These are phyloP conservation scores for Fusarium nelsonii DNA, from an alignment of 2,329 filamentous ascomycete species.

Conservation along the genomic window DNA sequence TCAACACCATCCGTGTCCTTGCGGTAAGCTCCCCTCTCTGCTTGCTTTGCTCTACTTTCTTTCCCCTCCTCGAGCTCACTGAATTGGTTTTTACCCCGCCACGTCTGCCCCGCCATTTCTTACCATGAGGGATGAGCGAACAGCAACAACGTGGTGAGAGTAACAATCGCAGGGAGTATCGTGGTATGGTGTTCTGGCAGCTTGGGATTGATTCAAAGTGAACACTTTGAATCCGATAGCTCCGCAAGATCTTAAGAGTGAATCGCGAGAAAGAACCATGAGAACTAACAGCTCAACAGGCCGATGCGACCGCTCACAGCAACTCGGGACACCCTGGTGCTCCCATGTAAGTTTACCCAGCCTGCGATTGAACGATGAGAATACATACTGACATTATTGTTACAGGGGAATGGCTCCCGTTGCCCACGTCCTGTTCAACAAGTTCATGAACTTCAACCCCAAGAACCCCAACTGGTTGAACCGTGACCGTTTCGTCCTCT, in stretches of 20 bases:
- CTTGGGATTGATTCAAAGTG: not conserved
- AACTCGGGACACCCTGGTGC: slow-evolving; percentile 99
- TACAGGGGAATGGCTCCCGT: slow-evolving; percentile 86
- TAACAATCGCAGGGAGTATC: slow-evolving; percentile 4
- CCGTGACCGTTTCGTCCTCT: slow-evolving; percentile 98
- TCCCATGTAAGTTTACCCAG: slow-evolving; percentile 77
- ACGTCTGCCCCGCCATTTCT: slow-evolving; percentile 48
- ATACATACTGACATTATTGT: slow-evolving; percentile 50
- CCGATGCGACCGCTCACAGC: slow-evolving; percentile 95
- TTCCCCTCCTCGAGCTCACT: slow-evolving; percentile 52
- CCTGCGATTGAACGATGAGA: slow-evolving; percentile 22
- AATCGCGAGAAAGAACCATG: slow-evolving; percentile 14
- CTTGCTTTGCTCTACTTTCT: slow-evolving; percentile 21
- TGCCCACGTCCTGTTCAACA: slow-evolving; percentile 97
- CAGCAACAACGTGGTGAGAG: slow-evolving; percentile 26
- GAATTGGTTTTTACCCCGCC: slow-evolving; percentile 54
- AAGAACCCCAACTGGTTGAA: slow-evolving; percentile 98
- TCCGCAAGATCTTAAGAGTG: not conserved
- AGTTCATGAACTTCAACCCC: slow-evolving; percentile 99
- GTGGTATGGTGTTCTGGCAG: not conserved
- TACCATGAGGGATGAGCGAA: slow-evolving; percentile 28
- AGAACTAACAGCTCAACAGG: slow-evolving; percentile 66
- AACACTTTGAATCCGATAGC: slow-evolving; percentile 5
- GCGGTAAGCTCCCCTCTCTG: slow-evolving; percentile 74
- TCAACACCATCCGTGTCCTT: slow-evolving; percentile 98